Base-by-base conservation (phyloP, 2,329 filamentous ascomycete species). In the Trichoderma endophyticum region DNA sequence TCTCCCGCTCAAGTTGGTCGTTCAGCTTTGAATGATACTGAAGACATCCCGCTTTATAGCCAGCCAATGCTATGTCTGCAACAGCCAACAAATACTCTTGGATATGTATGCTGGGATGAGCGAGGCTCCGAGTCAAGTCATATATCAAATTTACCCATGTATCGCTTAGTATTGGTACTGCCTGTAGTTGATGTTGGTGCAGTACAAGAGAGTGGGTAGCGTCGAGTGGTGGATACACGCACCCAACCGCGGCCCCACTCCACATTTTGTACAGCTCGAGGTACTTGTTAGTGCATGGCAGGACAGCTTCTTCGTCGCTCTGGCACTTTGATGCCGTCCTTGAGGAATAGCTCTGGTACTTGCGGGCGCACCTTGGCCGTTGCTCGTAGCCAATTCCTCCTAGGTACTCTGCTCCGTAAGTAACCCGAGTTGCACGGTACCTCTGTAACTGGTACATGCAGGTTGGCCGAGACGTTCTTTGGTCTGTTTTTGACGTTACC, bases 231-330 rank as follows among this genome's bases (percentile, higher is more conserved):
- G 64, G 64, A 32, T 51, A 51, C 61, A 11, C n/a, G 18, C 21
- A 68, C 32, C 63, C 64, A 67, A 67, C 51, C 18, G 51, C 64
- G 8, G 54, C 65, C 54, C 65, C 65, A 60, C 65, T 60, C 56
- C 56, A 60, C 54, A 60, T 24, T 21, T 60, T n/a, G 3, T 26
- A 48, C 26, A 24, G 39, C 14, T 28, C 21, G 9, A 59, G 64
- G 51, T 57, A 57, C 64, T 67, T 34, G 30, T 34, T 39, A 39
- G 15, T 28, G 34, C 14, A 18, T 32, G 48, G 26, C 48, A 57
- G 8, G 15, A n/a, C 64, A 57, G 64, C 64, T 57, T 64, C 64
- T 28, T 67, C 30, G 24, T 30, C 21, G 54, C 24, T 57, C n/a
- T 66, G 63, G 30, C 30, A 32, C 48, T 26, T 26, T 8, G 28